A percentile compares a stretch with the other conserved stretches of the same genome.
These are phyloP conservation scores for Fomitopsis palustris DNA, from an alignment of 1,284 basidiomycete species.

Conservation along the genomic window DNA sequence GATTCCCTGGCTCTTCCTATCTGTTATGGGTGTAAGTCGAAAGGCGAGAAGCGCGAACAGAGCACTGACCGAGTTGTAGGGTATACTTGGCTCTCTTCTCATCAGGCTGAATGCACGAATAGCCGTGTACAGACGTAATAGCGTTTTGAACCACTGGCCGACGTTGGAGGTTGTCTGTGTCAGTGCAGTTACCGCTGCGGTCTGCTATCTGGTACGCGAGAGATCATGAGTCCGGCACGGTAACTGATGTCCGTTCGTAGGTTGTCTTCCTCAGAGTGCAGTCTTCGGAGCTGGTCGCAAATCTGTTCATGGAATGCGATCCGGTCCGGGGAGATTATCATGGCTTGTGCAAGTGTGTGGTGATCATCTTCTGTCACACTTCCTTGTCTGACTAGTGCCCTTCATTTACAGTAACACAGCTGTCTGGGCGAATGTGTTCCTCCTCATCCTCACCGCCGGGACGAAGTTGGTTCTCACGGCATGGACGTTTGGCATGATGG, in stretches of 20 bases:
- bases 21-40: conserved; percentile 51
- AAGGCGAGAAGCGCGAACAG: not conserved
- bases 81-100: conserved; percentile 58
- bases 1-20: conserved; percentile 64
- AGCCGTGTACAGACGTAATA: conserved; percentile 58
- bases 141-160: conserved; percentile 56
- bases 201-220: conserved; percentile 57
- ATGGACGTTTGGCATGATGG: conserved; percentile 79
- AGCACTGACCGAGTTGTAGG: conserved; percentile 33
- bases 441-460: conserved; percentile 56
- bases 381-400: conserved; percentile 1
- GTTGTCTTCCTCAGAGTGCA: conserved; percentile 51
- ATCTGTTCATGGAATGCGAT: conserved; percentile 73
- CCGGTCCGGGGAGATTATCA: conserved; percentile 62
- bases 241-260: conserved; percentile 23
- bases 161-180: conserved; percentile 61
- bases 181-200: conserved; percentile 61
- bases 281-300: conserved; percentile 66
- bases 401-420: conserved; percentile 49
- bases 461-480: conserved; percentile 63
- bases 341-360: conserved; percentile 67
- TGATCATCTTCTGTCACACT: not conserved
- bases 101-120: conserved; percentile 64
- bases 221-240: not conserved
- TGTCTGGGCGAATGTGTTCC: conserved; percentile 62